These are phyloP conservation scores for Paradendryphiella salina DNA, from an alignment of 2,329 filamentous ascomycete genomes.

Conservation along the genomic window DNA sequence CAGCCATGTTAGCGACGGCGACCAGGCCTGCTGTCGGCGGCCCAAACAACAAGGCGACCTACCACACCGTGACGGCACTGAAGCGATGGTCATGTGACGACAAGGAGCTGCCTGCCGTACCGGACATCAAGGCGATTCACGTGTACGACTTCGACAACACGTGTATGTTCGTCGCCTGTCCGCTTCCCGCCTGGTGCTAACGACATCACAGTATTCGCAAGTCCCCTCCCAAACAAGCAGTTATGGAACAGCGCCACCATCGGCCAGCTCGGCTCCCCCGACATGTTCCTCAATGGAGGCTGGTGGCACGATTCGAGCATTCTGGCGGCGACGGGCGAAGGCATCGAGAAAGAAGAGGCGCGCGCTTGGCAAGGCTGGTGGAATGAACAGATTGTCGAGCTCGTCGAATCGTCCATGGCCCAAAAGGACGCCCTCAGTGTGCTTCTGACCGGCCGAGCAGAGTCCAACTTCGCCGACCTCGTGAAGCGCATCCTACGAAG, in stretches of 20 bases:
- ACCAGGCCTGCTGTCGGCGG: slow-evolving; percentile 37
- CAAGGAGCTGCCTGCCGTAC: slow-evolving; percentile 70
- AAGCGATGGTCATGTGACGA: slow-evolving; percentile 82
- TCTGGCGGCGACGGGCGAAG: slow-evolving; percentile 81
- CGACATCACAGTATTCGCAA: slow-evolving; percentile 72
- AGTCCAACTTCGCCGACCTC: slow-evolving; percentile 74
- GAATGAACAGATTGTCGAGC: slow-evolving; percentile 85
- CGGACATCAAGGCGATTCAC: slow-evolving; percentile 77
- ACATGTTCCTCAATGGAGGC: slow-evolving; percentile 78
- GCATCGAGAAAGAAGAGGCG: slow-evolving; percentile 77
- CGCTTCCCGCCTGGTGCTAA: slow-evolving; percentile 9
- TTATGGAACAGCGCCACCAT: slow-evolving; percentile 82
- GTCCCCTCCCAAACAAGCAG: slow-evolving; percentile 83
- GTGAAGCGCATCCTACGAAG: slow-evolving; percentile 79
- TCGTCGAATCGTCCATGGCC: slow-evolving; percentile 78
- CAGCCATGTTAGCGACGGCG: slow-evolving; percentile 40
- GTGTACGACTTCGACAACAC: slow-evolving; percentile 99
- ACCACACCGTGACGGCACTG: slow-evolving; percentile 70
- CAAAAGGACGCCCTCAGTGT: slow-evolving; percentile 85
- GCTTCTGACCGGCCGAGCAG: slow-evolving; percentile 82
- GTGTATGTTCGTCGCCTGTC: slow-evolving; percentile 55
- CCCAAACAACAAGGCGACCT: slow-evolving; percentile 32
- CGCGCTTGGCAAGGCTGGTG: slow-evolving; percentile 91
- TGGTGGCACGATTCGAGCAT: slow-evolving; percentile 97
- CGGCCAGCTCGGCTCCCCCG: slow-evolving; percentile 73